Evolutionary conservation across 148 eudicot genomes (phyloP), one percentile per base, ranked within the genome.

Genomic region (Rhododendron henanense): DNA sequence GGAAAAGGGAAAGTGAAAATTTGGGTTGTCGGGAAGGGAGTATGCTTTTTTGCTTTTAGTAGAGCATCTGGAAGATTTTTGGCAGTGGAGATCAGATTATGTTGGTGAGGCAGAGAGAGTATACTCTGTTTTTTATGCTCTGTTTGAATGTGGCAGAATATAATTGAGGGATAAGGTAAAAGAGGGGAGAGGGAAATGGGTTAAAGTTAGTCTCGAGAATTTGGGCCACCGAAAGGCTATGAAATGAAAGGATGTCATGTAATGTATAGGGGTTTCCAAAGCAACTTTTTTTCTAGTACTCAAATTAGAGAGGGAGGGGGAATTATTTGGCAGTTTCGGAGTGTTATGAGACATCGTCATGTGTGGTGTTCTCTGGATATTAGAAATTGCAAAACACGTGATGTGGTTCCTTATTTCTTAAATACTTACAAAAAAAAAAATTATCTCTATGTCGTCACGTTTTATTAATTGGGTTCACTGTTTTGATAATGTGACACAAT

Each of bases 221-320:
- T 88, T 71, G 82, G 81, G 87, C 90, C 90, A 90, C 88, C 87
- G 88, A 88, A 90, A 89, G 91, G 86, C 88, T 88, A 86, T 9
- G 55, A 25, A 61, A 75, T 9, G 55, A 25, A 61, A 75, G 82
- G 81, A 44, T 48, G 59, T 85, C n/a, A 78, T 35, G 47, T 19
- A 61, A 78, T 35, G 47, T 10, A 61, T 78, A 78, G 83, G 81
- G 83, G 83, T 41, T 81, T 82, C 79, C 73, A 59, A 44, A 25
- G 79, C 39, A 10, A 47, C 87, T 80, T 85, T 35, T 35, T 41
- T 44, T 0, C n/a, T 50, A 73, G 33, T 8, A 50, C 7, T 6
- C 5, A 0, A 5, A 41, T 41, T 37, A 37, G 39, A 37, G 45
- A 41, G 57, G 57, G 73, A 57, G 55, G 50, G 57, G 57, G 57